Evolutionary conservation across 768 basidiomycete genomes (phyloP), one percentile per base, ranked within the genome.

Genomic region (Dictyophora rubrovolvata): DNA sequence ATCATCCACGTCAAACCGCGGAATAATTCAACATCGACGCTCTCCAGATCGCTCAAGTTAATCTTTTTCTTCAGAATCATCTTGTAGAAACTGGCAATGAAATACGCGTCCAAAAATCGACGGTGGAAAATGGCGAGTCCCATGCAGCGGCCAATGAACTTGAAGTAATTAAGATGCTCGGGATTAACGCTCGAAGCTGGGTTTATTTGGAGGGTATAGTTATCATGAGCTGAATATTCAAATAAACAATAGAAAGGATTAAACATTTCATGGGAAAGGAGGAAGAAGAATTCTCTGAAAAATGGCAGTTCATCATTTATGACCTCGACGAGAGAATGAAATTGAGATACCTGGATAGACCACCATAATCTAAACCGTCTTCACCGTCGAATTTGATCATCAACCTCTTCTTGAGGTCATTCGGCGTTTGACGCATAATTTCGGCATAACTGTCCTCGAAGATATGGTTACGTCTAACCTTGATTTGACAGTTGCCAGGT

Each of bases 301-400:
- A 48, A 42, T 8, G 34, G 48, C 67, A 59, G 68, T 56, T 51
- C 8, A 48, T 37, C 34, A 9, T 1, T 48, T 16, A 48, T 34
- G 21, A 33, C 42, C 28, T 34, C 20, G 34, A 21, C 33, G 34
- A 34, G 22, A 56, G 2, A 60, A 55, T 47, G 5, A 28, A 28
- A 7, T 54, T 48, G 48, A 73, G 82, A 37, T 65, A 93, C 92
- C 95, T 86, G 46, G 94, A 96, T 59, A 98, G 75, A 72, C 96
- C 96, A 69, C 96, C 96, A 69, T 99, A 99, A 77, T 99, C 96
- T 63, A 98, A 74, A 69, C 96, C 96, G 71, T 98, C 96, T 70
- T 99, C 96, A 34, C 96, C 96, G 66, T 96, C 94, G 72, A 99
- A 99, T 75, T 98, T 99, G 76, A 98, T 98, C 96, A 98, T 98